Conservation (phyloP, 31 red algal genomes). For the Bonnemaisonia californica region DNA sequence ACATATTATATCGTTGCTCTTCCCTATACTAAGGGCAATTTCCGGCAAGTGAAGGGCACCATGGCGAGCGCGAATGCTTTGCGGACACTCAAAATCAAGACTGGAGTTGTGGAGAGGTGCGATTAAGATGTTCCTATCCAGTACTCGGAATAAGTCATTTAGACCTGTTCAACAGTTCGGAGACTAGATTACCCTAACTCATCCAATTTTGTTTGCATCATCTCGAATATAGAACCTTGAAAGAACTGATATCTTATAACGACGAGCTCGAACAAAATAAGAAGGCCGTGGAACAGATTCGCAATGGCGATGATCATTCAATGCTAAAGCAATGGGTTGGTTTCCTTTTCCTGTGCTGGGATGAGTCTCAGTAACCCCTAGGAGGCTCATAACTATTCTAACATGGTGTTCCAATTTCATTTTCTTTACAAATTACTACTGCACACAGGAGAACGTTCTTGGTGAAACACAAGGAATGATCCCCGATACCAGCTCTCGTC, state of each 20-base stretch:
- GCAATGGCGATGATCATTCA: conserved; percentile 45
- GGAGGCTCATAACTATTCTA: too few relatives aligned
- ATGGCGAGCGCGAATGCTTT: not conserved
- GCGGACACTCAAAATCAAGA: conserved; percentile 53
- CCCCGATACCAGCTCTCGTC: conserved; percentile 47
- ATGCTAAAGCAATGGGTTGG: conserved; percentile 61
- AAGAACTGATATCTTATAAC: conserved; percentile 51
- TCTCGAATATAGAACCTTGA: conserved; percentile 24
- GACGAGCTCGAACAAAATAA: conserved; percentile 47
- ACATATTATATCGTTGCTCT: too few relatives aligned
- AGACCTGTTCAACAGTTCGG: not conserved
- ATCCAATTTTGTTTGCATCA: not conserved
- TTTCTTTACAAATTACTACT: not conserved
- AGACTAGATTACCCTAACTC: not conserved
- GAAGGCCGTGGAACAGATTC: conserved; percentile 47
- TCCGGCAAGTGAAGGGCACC: not conserved
- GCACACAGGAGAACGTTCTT: conserved; percentile 40
- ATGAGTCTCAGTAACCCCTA: too few relatives aligned
- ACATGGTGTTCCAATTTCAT: not conserved
- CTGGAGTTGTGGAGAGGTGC: conserved; percentile 52
- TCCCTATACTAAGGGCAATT: too few relatives aligned
- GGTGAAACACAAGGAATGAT: conserved; percentile 64
- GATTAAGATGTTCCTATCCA: too few relatives aligned
- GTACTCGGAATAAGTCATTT: too few relatives aligned
- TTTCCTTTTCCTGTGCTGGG: too few relatives aligned